Percentiles rank a stretch among this genome's conserved stretches.
Evolutionary conservation across 768 basidiomycete species (phyloP).

Genomic region (Pisolithus albus): DNA sequence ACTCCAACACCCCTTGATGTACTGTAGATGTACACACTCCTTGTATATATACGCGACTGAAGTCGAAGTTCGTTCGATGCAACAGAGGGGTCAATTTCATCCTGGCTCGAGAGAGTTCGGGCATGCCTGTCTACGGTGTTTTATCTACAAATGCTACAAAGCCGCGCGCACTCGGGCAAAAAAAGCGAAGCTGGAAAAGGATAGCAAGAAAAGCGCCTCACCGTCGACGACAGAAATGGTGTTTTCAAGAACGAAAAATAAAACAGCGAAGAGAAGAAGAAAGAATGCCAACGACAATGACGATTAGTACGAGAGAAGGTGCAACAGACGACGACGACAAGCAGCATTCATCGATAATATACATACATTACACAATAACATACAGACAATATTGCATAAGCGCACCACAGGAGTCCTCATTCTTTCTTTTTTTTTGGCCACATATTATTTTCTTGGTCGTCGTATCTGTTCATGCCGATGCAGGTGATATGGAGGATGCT

Average conservation of each 20-base stretch:
- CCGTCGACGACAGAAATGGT: neutral
- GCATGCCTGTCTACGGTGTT: neutral
- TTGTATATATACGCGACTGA: too few species aligned
- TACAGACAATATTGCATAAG: slow-evolving; percentile 13
- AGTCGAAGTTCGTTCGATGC: too few species aligned
- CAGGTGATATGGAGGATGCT: neutral
- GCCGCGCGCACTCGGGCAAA: too few species aligned
- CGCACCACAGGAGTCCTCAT: slow-evolving; percentile 1
- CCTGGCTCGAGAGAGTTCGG: neutral
- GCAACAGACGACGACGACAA: neutral
- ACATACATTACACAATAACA: slow-evolving; percentile 28
- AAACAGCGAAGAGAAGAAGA: neutral
- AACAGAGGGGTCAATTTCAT: too few species aligned
- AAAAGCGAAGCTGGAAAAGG: too few species aligned
- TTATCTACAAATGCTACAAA: neutral
- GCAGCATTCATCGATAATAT: slow-evolving; percentile 19
- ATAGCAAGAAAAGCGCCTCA: neutral
- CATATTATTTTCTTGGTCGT: neutral
- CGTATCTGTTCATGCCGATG: neutral
- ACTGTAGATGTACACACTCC: too few species aligned
- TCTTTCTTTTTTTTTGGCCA: neutral
- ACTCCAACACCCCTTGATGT: too few species aligned
- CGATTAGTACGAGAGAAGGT: neutral
- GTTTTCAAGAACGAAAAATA: neutral
- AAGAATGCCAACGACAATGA: neutral